These are phyloP conservation scores for Tuber borchii DNA, from an alignment of 495 filamentous ascomycete genomes.

Conservation along the genomic window DNA sequence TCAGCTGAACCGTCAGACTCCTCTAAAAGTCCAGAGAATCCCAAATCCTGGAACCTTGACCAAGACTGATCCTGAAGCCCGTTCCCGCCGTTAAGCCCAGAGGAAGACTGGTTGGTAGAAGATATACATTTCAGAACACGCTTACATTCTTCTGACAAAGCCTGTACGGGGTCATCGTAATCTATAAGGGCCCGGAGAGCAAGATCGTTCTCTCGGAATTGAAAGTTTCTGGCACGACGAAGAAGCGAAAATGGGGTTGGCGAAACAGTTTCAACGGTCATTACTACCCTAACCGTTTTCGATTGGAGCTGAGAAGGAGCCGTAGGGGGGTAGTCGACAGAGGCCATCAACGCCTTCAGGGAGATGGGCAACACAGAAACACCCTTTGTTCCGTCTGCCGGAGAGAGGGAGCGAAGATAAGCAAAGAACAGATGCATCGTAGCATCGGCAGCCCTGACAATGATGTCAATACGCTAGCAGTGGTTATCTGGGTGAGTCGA, in stretches of 20 bases:
- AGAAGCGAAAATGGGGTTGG: constrained; percentile 89
- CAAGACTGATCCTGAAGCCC: constrained; percentile 78
- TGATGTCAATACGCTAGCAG: constrained; percentile 30
- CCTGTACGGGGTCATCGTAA: constrained; percentile 81
- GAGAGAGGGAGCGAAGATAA: constrained; percentile 82
- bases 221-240: constrained; percentile 86
- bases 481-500: constrained; percentile 4
- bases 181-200: constrained; percentile 75
- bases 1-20: constrained; percentile 56
- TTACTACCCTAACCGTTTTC: constrained; percentile 78
- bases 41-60: constrained; percentile 94
- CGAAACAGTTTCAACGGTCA: constrained; percentile 94
- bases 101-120: constrained; percentile 73
- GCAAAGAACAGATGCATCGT: constrained; percentile 96
- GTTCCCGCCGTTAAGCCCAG: constrained; percentile 60
- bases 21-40: constrained; percentile 72
- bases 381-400: constrained; percentile 58
- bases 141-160: constrained; percentile 86
- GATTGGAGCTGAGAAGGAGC: constrained; percentile 70
- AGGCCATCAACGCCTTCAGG: constrained; percentile 78
- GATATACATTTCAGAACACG: constrained; percentile 85
- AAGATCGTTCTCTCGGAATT: constrained; percentile 81
- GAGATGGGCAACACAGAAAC: constrained; percentile 82
- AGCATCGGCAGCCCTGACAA: constrained; percentile 77
- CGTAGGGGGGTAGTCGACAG: constrained; percentile 90